Evolutionary conservation across 352 stramenopile genomes (phyloP).

Genomic region (Saprolegnia diclina): DNA sequence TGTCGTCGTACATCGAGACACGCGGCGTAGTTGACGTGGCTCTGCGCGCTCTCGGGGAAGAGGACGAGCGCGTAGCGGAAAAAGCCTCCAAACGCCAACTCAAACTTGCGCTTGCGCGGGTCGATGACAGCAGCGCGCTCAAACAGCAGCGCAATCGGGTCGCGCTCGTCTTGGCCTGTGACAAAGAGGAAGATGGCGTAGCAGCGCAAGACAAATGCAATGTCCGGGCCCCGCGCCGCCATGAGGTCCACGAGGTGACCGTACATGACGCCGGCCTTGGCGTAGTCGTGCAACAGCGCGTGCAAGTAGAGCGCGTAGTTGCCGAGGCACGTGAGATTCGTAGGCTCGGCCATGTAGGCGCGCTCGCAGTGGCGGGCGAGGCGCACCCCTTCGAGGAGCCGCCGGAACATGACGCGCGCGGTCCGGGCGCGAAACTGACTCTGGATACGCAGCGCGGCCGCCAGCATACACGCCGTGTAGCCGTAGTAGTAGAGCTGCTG

Average conservation of each 20-base stretch:
- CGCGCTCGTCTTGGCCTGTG: conserved; percentile 61
- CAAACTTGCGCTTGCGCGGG: conserved; percentile 55
- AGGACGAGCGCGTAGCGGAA: conserved; percentile 69
- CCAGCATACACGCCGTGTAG: conserved; percentile 57
- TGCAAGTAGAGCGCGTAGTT: conserved; percentile 83
- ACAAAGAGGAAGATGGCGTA: conserved; percentile 71
- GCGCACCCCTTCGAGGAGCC: conserved; percentile 55
- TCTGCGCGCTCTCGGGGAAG: conserved; percentile 49
- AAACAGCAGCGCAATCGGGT: conserved; percentile 63
- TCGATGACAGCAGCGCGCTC: conserved; percentile 49
- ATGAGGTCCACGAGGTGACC: conserved; percentile 65
- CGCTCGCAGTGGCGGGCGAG: conserved; percentile 65
- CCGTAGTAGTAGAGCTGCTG: conserved; percentile 53
- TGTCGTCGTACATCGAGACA: conserved; percentile 39
- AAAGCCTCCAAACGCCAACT: conserved; percentile 70
- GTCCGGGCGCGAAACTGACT: conserved; percentile 46
- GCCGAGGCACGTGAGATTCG: conserved; percentile 61
- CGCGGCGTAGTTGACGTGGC: conserved; percentile 73
- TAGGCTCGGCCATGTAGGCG: conserved; percentile 72
- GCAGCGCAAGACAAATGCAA: conserved; percentile 73
- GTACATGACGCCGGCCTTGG: conserved; percentile 65
- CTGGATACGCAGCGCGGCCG: conserved; percentile 45
- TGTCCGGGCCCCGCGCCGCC: conserved; percentile 60
- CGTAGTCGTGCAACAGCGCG: conserved; percentile 70
- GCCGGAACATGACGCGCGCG: conserved; percentile 48